Evolutionary conservation across 2,329 filamentous ascomycete species (phyloP).

Genomic region (Metarhizium humberi): DNA sequence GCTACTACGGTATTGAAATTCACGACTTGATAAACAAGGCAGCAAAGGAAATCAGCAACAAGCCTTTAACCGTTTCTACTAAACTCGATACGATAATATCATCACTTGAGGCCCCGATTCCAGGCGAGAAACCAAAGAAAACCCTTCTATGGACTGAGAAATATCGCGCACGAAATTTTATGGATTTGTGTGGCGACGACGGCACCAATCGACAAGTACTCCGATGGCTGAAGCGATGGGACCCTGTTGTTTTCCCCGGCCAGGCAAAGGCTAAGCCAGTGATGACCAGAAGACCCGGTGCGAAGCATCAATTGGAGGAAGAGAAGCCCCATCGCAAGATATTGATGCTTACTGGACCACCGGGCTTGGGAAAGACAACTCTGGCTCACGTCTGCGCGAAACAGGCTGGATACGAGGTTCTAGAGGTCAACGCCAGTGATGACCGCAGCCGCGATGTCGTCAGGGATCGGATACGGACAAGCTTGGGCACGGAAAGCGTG

Average conservation of each 20-base stretch:
- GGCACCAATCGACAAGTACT: slow-evolving; percentile 84
- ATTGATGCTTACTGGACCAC: slow-evolving; percentile 80
- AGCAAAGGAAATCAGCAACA: slow-evolving; percentile 44
- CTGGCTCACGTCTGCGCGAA: slow-evolving; percentile 90
- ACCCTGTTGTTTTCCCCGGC: slow-evolving; percentile 82
- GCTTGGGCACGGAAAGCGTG: slow-evolving; percentile 88
- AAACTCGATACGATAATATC: slow-evolving; percentile 25
- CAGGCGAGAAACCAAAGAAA: slow-evolving; percentile 32
- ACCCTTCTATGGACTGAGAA: slow-evolving; percentile 91
- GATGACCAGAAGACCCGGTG: slow-evolving; percentile 30
- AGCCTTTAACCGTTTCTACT: slow-evolving; percentile 14
- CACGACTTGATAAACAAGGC: slow-evolving; percentile 71
- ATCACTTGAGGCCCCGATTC: slow-evolving; percentile 30
- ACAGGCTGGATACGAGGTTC: slow-evolving; percentile 91
- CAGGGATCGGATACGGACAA: slow-evolving; percentile 81
- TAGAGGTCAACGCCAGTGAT: slow-evolving; percentile 97
- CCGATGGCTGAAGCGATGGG: slow-evolving; percentile 92
- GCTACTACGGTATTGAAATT: slow-evolving; percentile 90
- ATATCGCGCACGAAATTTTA: slow-evolving; percentile 84
- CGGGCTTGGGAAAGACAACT: slow-evolving; percentile 91
- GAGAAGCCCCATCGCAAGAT: slow-evolving; percentile 81
- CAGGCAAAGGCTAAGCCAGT: slow-evolving; percentile 49
- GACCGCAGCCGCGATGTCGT: slow-evolving; percentile 86
- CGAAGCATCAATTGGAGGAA: slow-evolving; percentile 42
- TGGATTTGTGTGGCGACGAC: slow-evolving; percentile 90